These are phyloP conservation scores for Achlya hypogyna DNA, from an alignment of 352 stramenopile species.

Conservation along the genomic window DNA sequence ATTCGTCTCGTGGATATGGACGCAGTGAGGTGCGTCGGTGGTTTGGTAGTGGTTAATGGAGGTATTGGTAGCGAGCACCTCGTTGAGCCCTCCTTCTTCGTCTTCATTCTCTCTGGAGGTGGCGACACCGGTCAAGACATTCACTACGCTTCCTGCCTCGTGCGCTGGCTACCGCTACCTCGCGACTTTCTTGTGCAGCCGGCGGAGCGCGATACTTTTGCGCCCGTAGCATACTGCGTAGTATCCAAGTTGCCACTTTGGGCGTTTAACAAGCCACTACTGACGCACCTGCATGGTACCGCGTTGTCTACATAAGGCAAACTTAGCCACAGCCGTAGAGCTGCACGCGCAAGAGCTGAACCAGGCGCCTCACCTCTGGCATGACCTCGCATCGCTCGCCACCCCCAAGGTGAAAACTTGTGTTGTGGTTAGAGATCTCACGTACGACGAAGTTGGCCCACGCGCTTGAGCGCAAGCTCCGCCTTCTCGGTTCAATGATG, in stretches of 20 bases:
- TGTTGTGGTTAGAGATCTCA: not conserved
- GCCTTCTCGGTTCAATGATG: no score
- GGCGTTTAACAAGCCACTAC: not conserved
- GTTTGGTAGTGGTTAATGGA: not conserved
- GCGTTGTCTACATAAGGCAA: not conserved
- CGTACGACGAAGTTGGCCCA: no score
- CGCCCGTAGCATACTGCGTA: conserved; percentile 13
- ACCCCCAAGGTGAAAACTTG: not conserved
- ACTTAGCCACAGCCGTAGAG: not conserved
- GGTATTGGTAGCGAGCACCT: not conserved
- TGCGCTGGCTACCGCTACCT: conserved; percentile 10
- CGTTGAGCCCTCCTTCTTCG: not conserved
- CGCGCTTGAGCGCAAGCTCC: no score
- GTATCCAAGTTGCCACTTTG: conserved; percentile 7
- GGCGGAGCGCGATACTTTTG: not conserved
- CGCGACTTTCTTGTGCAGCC: conserved; percentile 1
- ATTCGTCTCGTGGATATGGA: not conserved
- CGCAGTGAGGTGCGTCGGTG: not conserved
- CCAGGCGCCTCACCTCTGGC: not conserved
- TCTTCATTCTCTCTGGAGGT: conserved; percentile 18
- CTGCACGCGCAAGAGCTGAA: conserved; percentile 1
- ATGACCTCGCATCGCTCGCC: not conserved
- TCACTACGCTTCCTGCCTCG: conserved; percentile 8
- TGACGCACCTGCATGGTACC: conserved; percentile 8
- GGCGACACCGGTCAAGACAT: conserved; percentile 15